phyloP scores from a whole-genome alignment of 371 early-diverging fungal species.

The Mortierella sp. region DNA sequence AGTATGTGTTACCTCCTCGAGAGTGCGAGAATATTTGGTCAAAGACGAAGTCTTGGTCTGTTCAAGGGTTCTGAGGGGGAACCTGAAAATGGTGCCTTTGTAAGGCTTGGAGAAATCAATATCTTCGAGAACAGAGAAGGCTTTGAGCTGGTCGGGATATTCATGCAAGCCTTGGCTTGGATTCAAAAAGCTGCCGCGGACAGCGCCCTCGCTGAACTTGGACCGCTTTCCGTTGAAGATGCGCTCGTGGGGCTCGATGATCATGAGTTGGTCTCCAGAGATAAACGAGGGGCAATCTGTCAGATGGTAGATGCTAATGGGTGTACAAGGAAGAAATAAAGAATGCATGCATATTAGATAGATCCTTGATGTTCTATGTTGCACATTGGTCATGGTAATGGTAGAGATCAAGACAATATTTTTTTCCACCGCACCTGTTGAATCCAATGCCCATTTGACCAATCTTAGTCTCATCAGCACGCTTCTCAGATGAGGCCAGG shows the following conservation, averaged over 20 bases:
- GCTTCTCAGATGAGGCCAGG: conserved; percentile 54
- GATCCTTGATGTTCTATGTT: neutral
- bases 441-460: conserved; percentile 57
- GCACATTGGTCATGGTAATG: neutral
- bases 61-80: conserved; percentile 30
- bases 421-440: conserved; percentile 29
- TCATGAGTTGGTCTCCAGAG: conserved; percentile 32
- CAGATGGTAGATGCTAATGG: conserved; percentile 51
- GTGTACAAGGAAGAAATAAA: neutral
- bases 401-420: neutral
- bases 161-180: neutral
- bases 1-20: conserved; percentile 22
- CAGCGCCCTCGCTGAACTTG: conserved; percentile 13
- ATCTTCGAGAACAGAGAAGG: conserved; percentile 36
- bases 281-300: conserved; percentile 59
- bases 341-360: neutral
- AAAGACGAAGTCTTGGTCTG: conserved; percentile 28
- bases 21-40: conserved; percentile 21
- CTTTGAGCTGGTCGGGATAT: conserved; percentile 34
- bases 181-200: conserved; percentile 23
- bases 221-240: conserved; percentile 30
- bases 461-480: conserved; percentile 43
- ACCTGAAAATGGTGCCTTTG: conserved; percentile 46
- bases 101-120: conserved; percentile 35
- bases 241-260: conserved; percentile 56